Evolutionary conservation across 768 basidiomycete genomes (phyloP).

Genomic region (Naganishia vishniacii): DNA sequence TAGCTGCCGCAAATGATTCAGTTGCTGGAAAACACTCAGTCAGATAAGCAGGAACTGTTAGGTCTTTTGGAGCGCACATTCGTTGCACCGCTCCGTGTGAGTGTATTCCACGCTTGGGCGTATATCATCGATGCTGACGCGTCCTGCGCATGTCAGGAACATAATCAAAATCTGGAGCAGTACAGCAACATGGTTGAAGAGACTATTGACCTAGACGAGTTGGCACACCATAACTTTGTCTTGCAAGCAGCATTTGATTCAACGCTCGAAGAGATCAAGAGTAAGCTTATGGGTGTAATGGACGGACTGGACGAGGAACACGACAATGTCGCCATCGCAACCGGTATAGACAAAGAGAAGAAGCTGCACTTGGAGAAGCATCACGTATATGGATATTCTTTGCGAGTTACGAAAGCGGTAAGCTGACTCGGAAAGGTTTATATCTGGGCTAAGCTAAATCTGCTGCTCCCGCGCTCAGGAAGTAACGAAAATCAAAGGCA

Average conservation of each 20-base stretch:
- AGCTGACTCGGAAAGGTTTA: constrained; percentile 36
- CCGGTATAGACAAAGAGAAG: constrained; percentile 80
- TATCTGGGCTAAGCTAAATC: neutral
- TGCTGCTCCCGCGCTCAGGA: constrained; percentile 57
- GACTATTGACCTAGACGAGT: constrained; percentile 82
- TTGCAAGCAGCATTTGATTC: constrained; percentile 89
- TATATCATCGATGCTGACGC: neutral
- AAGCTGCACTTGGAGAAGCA: constrained; percentile 94
- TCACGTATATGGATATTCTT: constrained; percentile 80
- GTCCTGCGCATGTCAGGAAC: constrained; percentile 55
- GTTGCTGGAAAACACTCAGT: constrained; percentile 56
- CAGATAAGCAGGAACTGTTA: constrained; percentile 52
- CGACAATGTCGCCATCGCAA: constrained; percentile 59
- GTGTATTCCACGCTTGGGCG: neutral
- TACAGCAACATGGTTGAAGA: constrained; percentile 93
- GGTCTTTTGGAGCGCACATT: constrained; percentile 66
- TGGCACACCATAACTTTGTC: constrained; percentile 69
- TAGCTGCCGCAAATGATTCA: constrained; percentile 73
- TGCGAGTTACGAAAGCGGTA: constrained; percentile 85
- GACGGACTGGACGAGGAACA: constrained; percentile 83
- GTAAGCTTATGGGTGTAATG: constrained; percentile 63
- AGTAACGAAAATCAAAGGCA: constrained; percentile 61
- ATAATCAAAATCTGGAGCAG: constrained; percentile 61
- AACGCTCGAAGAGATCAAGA: constrained; percentile 62
- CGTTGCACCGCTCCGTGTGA: constrained; percentile 59